phyloP scores from a whole-genome alignment of 1,139 yeast genomes.

The Debaryomyces nepalensis region DNA sequence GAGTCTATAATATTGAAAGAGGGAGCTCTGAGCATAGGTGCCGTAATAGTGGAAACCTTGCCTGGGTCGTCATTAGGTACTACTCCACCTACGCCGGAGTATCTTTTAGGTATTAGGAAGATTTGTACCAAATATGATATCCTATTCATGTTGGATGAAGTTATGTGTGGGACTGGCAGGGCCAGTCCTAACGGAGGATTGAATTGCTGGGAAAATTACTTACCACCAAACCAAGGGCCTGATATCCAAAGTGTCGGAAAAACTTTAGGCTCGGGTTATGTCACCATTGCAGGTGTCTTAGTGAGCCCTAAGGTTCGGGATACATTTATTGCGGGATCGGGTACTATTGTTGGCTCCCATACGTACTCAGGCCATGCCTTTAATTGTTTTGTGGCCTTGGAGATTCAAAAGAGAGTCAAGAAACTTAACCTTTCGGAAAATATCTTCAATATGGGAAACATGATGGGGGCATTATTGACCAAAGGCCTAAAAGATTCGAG shows the following conservation, averaged over 20 bases:
- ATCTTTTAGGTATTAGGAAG: conserved; percentile 56
- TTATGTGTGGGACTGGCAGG: conserved; percentile 70
- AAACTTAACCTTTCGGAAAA: conserved; percentile 50
- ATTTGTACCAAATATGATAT: conserved; percentile 64
- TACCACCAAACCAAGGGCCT: conserved; percentile 53
- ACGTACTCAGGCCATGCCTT: conserved; percentile 67
- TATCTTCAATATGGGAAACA: conserved; percentile 52
- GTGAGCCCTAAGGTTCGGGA: conserved; percentile 54
- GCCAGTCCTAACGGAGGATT: conserved; percentile 34
- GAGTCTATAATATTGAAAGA: conserved; percentile 53
- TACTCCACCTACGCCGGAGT: conserved; percentile 59
- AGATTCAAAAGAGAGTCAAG: conserved; percentile 56
- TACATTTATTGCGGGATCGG: conserved; percentile 49
- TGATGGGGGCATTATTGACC: conserved; percentile 48
- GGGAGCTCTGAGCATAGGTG: conserved; percentile 59
- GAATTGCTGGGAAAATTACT: conserved; percentile 55
- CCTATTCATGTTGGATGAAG: conserved; percentile 62
- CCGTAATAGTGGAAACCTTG: conserved; percentile 58
- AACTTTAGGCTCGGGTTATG: conserved; percentile 66
- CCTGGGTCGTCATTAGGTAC: conserved; percentile 66
- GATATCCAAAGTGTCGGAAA: conserved; percentile 67
- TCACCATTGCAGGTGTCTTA: conserved; percentile 63
- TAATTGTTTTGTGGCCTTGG: conserved; percentile 63
- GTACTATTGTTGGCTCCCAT: conserved; percentile 55
- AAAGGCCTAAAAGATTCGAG: conserved; percentile 33